Base-by-base conservation (phyloP, 495 filamentous ascomycete genomes). In the Hyaloscypha bicolor region DNA sequence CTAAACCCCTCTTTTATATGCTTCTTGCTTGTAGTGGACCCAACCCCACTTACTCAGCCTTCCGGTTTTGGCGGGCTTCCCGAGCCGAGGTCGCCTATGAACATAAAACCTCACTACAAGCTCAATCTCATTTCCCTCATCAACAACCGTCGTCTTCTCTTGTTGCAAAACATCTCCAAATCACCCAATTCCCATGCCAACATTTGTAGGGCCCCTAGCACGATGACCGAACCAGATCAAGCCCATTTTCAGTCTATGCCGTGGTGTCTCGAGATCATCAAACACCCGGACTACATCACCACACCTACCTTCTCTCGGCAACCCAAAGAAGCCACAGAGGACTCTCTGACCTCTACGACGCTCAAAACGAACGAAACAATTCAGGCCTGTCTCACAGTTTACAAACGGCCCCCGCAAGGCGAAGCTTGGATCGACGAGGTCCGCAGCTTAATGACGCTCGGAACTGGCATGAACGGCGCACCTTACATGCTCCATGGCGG, bases 401-500 rank as follows among this genome's bases (percentile, higher is more conserved):
- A 84, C 69, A 64, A 70, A 59, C 75, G 68, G 21, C 77, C 80
- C 9, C 35, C 65, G 5, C 48, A 59, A 6, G 25, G n/a, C 0
- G 66, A 67, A 32, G 66, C 64, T 11, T 66, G 64, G n/a, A 74
- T 86, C 56, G 66, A 73, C 19, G 79, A 84, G 63, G 48, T 86
- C 55, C 75, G 76, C 31, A 74, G 74, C 9, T 75, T 88, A 22
- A 55, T 88, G 16, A 82, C 80, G 9, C 75, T 88, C 4, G 85
- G 84, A n/a, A 75, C 75, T 11, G 81, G 79, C 35, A 62, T 91
- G 62, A 86, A 88, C 70, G 88, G 88, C 2, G 82, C 82, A 66
- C 76, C 83, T n/a, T 75, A 80, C 19, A 78, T 86, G 29, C 77
- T 81, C 33, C 88, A 91, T 73, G 88, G 88, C 21, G 88, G 87